A percentile compares a stretch with the other conserved stretches of the same genome.
Evolutionary conservation across 2,329 filamentous ascomycete genomes (phyloP).

Genomic region (Arthrinium puccinioides): DNA sequence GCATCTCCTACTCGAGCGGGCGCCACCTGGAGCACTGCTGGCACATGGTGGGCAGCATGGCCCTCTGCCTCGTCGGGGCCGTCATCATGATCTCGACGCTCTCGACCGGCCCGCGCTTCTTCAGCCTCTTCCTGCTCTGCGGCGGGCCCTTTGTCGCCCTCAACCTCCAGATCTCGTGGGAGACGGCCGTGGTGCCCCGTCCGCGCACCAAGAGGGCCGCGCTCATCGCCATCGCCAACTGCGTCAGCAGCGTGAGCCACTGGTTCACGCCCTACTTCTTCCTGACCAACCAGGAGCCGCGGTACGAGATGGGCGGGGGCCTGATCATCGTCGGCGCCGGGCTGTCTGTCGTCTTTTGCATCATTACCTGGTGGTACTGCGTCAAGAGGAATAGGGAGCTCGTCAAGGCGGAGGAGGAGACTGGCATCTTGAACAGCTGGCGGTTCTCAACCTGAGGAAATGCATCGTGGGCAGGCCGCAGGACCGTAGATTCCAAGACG

Average conservation of each 20-base stretch:
- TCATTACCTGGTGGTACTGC: conserved; percentile 15
- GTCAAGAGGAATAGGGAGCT: conserved; percentile 16
- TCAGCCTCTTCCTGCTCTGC: conserved; percentile 32
- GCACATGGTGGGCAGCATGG: conserved; percentile 31
- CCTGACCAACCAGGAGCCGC: conserved; percentile 19
- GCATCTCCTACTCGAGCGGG: conserved; percentile 31
- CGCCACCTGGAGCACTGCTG: conserved; percentile 28
- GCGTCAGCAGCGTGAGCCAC: conserved; percentile 28
- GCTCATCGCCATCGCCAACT: conserved; percentile 34
- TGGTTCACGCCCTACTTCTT: conserved; percentile 35
- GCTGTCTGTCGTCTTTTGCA: conserved; percentile 10
- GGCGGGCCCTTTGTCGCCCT: conserved; percentile 30
- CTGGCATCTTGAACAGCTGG: conserved; percentile 3
- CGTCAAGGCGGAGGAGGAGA: conserved; percentile 8
- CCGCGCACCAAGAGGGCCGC: conserved; percentile 32
- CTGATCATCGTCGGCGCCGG: conserved; percentile 19
- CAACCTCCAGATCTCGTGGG: conserved; percentile 33
- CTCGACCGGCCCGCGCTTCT: conserved; percentile 32
- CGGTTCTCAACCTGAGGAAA: conserved; percentile 1
- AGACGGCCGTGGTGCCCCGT: conserved; percentile 31
- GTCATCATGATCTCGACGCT: conserved; percentile 34
- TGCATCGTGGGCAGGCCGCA: background rate
- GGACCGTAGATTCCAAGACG: too few relatives aligned
- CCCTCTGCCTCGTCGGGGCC: conserved; percentile 27
- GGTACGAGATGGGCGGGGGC: conserved; percentile 21